A percentile compares a stretch with the other conserved stretches of the same genome.
Evolutionary conservation across 1,139 yeast genomes (phyloP).

Genomic region (Blastobotrys buckinghamii): DNA sequence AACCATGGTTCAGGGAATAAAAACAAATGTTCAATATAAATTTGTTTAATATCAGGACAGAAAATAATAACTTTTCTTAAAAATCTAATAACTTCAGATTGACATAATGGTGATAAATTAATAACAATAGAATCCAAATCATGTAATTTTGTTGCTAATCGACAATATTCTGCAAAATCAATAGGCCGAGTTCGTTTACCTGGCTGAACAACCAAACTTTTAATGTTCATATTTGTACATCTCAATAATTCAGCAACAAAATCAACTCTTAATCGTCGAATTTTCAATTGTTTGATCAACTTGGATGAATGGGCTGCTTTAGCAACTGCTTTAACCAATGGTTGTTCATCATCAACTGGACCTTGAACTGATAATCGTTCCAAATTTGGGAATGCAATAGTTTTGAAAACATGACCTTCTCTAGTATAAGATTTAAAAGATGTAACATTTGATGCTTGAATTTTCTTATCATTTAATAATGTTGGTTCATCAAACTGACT

Average conservation of each 20-base stretch:
- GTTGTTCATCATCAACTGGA: slow-evolving; percentile 14
- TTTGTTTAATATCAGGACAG: slow-evolving; percentile 7
- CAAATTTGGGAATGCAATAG: slow-evolving; percentile 12
- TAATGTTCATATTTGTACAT: neutral
- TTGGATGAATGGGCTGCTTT: slow-evolving; percentile 10
- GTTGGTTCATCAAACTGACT: slow-evolving; percentile 11
- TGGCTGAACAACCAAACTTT: slow-evolving; percentile 13
- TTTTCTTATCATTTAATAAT: neutral
- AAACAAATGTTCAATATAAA: slow-evolving; percentile 12
- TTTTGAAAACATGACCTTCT: slow-evolving; percentile 12
- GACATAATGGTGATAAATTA: slow-evolving; percentile 4
- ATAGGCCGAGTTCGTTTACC: slow-evolving; percentile 7
- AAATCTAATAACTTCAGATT: slow-evolving; percentile 8
- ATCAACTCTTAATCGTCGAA: slow-evolving; percentile 11
- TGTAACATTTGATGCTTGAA: slow-evolving; percentile 12
- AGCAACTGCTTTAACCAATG: slow-evolving; percentile 10
- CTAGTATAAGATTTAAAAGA: slow-evolving; percentile 14
- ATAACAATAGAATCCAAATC: slow-evolving; percentile 6
- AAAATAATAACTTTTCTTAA: slow-evolving; percentile 8
- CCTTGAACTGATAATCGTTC: slow-evolving; percentile 15
- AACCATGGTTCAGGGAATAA: slow-evolving; percentile 1
- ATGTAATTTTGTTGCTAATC: slow-evolving; percentile 6
- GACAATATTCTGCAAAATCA: slow-evolving; percentile 10
- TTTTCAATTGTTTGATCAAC: slow-evolving; percentile 12
- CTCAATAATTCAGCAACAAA: slow-evolving; percentile 12